phyloP scores from a whole-genome alignment of 352 stramenopile species.

The Globisporangium spiculum region DNA sequence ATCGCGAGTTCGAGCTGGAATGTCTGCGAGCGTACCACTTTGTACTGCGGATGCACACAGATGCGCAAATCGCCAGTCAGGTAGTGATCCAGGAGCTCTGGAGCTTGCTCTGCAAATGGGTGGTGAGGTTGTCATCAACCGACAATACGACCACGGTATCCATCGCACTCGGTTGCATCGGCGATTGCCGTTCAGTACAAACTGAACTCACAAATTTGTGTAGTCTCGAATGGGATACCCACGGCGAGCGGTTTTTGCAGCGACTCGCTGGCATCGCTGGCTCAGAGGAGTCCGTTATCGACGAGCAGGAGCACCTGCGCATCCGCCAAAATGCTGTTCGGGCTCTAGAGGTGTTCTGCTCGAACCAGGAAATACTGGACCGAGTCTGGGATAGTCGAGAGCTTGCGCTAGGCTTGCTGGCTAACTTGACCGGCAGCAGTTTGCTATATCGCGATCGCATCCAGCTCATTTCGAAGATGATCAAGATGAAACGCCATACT shows the following conservation, averaged over 20 bases:
- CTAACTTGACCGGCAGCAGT: neutral
- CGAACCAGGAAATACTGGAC: neutral
- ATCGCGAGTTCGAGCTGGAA: neutral
- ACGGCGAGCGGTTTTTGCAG: neutral
- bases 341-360: slow-evolving; percentile 3
- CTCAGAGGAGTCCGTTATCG: neutral
- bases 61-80: neutral
- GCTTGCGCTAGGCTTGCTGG: neutral
- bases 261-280: neutral
- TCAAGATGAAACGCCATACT: neutral
- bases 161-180: neutral
- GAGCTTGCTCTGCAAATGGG: slow-evolving; percentile 5
- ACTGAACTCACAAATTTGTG: neutral
- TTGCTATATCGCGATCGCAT: slow-evolving; percentile 8
- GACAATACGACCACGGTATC: neutral
- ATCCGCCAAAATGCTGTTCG: neutral
- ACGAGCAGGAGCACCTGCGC: neutral
- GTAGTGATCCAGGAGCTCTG: neutral
- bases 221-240: neutral
- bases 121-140: neutral
- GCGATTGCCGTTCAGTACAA: neutral
- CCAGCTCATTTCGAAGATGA: neutral
- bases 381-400: neutral
- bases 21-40: slow-evolving; percentile 4
- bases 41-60: neutral